Base-by-base conservation (phyloP, 129 eudicot genomes). In the Chrysanthemum seticuspe region DNA sequence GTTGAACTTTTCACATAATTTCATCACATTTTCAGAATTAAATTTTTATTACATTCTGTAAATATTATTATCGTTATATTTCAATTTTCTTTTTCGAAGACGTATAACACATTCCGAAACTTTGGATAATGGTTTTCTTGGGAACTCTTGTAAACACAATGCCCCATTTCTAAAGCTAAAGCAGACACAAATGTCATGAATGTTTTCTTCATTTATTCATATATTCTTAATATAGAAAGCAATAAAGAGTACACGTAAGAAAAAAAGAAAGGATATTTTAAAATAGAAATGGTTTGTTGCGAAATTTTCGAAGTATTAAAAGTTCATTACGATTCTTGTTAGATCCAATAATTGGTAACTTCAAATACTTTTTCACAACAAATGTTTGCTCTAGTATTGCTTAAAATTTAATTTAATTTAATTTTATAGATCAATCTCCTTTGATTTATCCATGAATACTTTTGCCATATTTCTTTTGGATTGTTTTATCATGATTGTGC, bases 321-420 rank as follows among this genome's bases (percentile, higher is more conserved):
- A 55, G 52, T 31, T 55, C 65, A 40, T 65, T 65, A 36, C 21
- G 74, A 54, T 70, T 54, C 65, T 36, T 56, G 53, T 71, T 71
- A 40, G 59, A 25, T 49, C 76, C 67, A 71, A 71, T 71, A 57
- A 71, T 11, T 3, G 18, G 19, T 56, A 19, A 16, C 19, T 36
- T 18, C 18, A 8, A 18, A 14, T 7, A 52, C n/a, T 71, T 71
- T 72, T 45, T 5, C 13, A 9, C 23, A 40, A 21, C 6, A 9
- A 23, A 58, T 13, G 31, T 72, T 72, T 62, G 45, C 25, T 21
- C 19, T 71, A 21, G 21, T 13, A 40, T 9, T 56, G 13, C 21
- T 40, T 59, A 19, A 44, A 71, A 27, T 58, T 12, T 10, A 56
- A 40, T 58, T 12, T 10, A 56, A 40, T 49, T 19, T 40, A 13